Conservation (phyloP, 2,329 filamentous ascomycete species). For the Paecilomyces formosus region DNA sequence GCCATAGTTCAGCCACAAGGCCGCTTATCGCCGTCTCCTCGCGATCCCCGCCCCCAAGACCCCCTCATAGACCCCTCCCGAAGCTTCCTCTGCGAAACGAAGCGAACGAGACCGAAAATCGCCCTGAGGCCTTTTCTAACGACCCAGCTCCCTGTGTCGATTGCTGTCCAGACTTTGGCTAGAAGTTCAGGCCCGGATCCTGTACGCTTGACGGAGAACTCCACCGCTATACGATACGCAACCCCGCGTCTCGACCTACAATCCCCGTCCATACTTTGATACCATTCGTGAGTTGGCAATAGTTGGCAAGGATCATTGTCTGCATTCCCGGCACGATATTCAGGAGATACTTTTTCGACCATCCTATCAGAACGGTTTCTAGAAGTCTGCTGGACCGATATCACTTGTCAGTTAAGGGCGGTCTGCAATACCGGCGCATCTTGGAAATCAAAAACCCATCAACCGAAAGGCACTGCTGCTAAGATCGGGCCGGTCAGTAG, state of each 20-base stretch:
- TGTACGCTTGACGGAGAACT: background rate
- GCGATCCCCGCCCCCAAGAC: background rate
- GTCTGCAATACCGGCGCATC: background rate
- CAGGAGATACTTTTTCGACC: background rate
- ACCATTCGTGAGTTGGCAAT: background rate
- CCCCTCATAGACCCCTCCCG: background rate
- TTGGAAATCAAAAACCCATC: background rate
- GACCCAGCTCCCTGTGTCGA: background rate
- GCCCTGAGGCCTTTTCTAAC: background rate
- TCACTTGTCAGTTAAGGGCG: background rate
- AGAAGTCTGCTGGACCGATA: background rate
- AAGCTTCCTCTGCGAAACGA: conserved; percentile 1
- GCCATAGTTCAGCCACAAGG: conserved; percentile 4
- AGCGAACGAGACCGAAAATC: background rate
- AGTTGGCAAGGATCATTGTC: background rate
- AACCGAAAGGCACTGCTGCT: background rate
- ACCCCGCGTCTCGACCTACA: background rate
- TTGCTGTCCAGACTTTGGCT: background rate
- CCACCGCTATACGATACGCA: background rate
- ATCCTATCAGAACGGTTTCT: background rate
- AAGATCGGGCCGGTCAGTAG: background rate
- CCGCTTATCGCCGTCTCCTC: conserved; percentile 5
- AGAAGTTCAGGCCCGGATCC: background rate
- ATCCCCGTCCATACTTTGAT: background rate
- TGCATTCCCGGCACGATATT: background rate